Conservation (phyloP, 148 eudicot species). For the Selenicereus undatus region DNA sequence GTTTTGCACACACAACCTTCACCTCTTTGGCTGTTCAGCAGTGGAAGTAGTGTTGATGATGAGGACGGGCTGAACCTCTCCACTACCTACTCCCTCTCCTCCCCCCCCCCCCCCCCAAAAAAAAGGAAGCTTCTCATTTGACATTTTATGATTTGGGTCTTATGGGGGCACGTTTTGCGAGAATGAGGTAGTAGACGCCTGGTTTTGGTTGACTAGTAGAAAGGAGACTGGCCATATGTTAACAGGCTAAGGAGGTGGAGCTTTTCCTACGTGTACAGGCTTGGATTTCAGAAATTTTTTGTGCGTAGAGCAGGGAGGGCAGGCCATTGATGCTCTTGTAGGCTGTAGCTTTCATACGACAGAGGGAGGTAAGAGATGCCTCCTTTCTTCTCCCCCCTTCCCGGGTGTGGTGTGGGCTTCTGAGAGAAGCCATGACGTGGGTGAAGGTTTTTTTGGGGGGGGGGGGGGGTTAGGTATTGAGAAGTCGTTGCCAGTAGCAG, state of each 20-base stretch:
- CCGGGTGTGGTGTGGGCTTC: neutral
- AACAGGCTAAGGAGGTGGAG: neutral
- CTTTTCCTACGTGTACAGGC: neutral
- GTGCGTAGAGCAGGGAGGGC: neutral
- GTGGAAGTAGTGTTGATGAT: neutral
- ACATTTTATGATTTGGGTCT: neutral
- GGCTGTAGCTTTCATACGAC: neutral
- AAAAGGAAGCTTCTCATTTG: neutral
- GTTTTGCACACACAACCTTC: conserved; percentile 7
- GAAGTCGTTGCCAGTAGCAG: no score
- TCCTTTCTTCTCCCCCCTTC: neutral
- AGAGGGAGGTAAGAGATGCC: neutral
- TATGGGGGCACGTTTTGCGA: neutral
- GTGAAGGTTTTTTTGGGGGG: neutral
- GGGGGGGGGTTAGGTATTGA: no score
- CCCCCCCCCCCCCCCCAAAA: neutral
- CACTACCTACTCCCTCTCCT: neutral
- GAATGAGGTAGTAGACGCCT: neutral
- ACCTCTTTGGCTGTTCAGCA: neutral
- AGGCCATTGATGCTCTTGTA: neutral
- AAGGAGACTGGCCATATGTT: neutral
- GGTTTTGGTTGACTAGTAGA: neutral
- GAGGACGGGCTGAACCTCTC: neutral
- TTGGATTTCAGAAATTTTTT: neutral
- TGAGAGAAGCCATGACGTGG: neutral